phyloP scores from a whole-genome alignment of 768 basidiomycete species.

The Neoboletus brunneissimus region DNA sequence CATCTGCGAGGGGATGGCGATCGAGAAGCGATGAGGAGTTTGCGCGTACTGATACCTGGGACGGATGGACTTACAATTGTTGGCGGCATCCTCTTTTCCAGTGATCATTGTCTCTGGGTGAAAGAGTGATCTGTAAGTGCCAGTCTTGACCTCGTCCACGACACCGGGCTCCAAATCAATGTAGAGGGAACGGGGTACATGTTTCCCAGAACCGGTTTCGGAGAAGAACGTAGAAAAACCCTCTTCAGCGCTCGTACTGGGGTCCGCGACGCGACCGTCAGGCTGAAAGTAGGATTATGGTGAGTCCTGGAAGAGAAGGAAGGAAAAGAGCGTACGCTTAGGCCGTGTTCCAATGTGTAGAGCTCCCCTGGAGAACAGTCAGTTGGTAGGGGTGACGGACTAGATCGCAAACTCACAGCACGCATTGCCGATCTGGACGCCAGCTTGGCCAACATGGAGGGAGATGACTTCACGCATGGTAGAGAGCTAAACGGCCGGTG shows the following conservation, averaged over 20 bases:
- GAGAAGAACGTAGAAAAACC: constrained; percentile 99
- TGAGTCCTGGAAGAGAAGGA: constrained; percentile 4
- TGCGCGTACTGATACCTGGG: neutral
- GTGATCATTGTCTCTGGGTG: constrained; percentile 97
- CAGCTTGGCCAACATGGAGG: constrained; percentile 95
- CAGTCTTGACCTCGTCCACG: constrained; percentile 92
- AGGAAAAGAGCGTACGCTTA: constrained; percentile 62
- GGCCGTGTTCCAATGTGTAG: constrained; percentile 96
- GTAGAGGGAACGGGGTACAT: constrained; percentile 96
- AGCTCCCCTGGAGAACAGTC: constrained; percentile 71
- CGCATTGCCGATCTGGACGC: constrained; percentile 92
- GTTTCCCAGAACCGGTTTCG: constrained; percentile 89
- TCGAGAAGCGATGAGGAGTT: constrained; percentile 12
- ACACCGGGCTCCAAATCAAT: constrained; percentile 94
- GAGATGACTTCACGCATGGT: constrained; percentile 93
- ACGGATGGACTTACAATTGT: constrained; percentile 78
- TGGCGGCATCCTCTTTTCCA: constrained; percentile 98
- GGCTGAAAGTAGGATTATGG: constrained; percentile 49
- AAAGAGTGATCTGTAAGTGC: constrained; percentile 90
- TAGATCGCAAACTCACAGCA: constrained; percentile 66
- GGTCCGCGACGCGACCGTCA: constrained; percentile 80
- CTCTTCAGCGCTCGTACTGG: constrained; percentile 54
- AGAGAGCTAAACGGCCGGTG: constrained; percentile 8
- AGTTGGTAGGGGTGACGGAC: constrained; percentile 7
- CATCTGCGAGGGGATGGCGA: constrained; percentile 53